Evolutionary conservation across 2,329 filamentous ascomycete species (phyloP).

Genomic region (Cladosporium sp.): DNA sequence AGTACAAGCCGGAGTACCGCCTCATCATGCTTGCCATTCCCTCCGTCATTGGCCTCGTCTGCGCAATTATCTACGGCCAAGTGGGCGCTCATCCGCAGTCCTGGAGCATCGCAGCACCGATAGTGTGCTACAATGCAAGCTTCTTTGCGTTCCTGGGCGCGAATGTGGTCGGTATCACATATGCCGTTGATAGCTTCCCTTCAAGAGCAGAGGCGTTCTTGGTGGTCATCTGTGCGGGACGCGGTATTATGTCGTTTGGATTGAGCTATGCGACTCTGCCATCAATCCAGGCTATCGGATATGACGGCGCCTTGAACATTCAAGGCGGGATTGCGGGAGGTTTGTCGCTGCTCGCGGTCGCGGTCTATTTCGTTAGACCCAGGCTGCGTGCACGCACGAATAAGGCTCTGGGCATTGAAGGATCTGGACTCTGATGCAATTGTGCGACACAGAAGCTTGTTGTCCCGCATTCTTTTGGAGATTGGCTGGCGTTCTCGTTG

Average conservation of each 20-base stretch:
- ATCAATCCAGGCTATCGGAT: conserved; percentile 26
- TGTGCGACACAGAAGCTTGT: too few species aligned
- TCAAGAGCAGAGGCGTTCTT: conserved; percentile 37
- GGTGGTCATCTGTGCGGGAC: conserved; percentile 42
- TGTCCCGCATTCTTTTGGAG: too few species aligned
- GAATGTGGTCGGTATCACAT: conserved; percentile 42
- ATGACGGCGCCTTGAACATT: conserved; percentile 25
- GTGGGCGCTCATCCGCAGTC: conserved; percentile 30
- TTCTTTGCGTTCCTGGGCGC: conserved; percentile 37
- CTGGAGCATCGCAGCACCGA: conserved; percentile 34
- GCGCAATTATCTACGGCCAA: not conserved
- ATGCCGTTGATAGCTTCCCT: conserved; percentile 42
- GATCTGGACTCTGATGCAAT: not conserved
- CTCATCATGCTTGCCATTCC: not conserved
- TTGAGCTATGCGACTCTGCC: conserved; percentile 33
- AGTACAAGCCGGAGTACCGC: not conserved
- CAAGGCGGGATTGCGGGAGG: not conserved
- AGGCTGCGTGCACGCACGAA: not conserved
- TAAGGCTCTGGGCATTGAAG: not conserved
- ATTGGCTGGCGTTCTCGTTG: too few species aligned
- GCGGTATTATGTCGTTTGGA: conserved; percentile 43
- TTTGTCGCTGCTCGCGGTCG: not conserved
- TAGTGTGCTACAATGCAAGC: conserved; percentile 28
- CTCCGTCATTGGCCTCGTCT: not conserved
- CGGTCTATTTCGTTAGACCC: not conserved